A percentile compares a stretch with the other conserved stretches of the same genome.
Conservation (phyloP, 169 alveolate species). For the Hammondia hammondi region DNA sequence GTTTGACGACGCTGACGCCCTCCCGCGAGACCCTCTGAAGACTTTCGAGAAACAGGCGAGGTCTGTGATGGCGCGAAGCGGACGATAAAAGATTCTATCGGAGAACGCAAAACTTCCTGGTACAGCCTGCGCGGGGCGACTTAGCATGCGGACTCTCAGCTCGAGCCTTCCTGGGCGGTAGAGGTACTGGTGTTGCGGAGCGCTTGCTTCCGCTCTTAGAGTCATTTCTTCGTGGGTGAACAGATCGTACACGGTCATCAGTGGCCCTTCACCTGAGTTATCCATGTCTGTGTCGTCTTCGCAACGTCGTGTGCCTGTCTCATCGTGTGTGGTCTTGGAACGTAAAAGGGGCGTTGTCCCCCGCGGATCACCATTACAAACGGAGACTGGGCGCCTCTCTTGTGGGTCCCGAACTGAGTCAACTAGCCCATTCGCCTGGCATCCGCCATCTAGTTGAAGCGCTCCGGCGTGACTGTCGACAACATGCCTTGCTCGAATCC, state of each 20-base stretch:
- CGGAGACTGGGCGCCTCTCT: too few relatives aligned
- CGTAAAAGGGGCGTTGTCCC: too few relatives aligned
- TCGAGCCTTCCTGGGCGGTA: conserved; percentile 20
- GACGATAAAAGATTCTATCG: not conserved
- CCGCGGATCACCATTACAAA: too few relatives aligned
- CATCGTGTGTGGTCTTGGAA: not conserved
- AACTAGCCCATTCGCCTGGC: too few relatives aligned
- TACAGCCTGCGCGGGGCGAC: conserved; percentile 11
- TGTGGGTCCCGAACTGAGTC: too few relatives aligned
- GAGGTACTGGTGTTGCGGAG: conserved; percentile 21
- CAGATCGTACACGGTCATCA: conserved; percentile 25
- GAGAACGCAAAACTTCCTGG: not conserved
- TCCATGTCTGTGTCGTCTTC: not conserved
- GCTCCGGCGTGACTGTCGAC: too few relatives aligned
- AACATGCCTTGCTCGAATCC: too few relatives aligned
- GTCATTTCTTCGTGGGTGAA: not conserved
- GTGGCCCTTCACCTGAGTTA: not conserved
- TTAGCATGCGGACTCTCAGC: not conserved
- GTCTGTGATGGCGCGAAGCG: not conserved
- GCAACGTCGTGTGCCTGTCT: not conserved
- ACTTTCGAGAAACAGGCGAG: not conserved
- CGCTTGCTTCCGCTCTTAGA: conserved; percentile 10
- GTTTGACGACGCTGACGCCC: too few relatives aligned
- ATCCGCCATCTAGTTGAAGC: too few relatives aligned
- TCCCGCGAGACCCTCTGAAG: too few relatives aligned